These are phyloP conservation scores for Cladosporium colombiae DNA, from an alignment of 2,329 filamentous ascomycete species.

Conservation along the genomic window DNA sequence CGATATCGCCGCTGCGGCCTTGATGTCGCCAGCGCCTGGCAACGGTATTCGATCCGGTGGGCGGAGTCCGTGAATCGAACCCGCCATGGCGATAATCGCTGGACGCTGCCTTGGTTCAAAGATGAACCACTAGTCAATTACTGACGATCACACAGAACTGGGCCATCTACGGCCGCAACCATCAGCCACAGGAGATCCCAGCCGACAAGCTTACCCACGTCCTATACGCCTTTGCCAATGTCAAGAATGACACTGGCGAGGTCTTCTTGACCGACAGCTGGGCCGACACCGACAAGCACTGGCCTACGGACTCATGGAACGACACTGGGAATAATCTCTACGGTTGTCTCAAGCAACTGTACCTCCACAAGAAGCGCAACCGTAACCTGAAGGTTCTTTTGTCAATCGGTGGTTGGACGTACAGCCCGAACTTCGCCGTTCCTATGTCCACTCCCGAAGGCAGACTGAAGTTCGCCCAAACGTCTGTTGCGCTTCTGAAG, in stretches of 20 bases:
- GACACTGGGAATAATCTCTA: conserved; percentile 69
- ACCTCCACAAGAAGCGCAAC: conserved; percentile 71
- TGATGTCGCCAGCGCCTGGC: not conserved
- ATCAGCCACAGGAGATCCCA: conserved; percentile 77
- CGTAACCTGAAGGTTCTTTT: conserved; percentile 76
- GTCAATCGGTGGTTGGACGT: conserved; percentile 81
- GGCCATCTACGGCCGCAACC: conserved; percentile 69
- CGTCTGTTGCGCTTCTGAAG: conserved; percentile 72
- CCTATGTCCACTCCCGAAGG: conserved; percentile 64
- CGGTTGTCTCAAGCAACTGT: conserved; percentile 75
- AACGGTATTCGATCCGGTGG: conserved; percentile 52
- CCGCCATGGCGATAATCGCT: not conserved
- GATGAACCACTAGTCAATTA: not conserved
- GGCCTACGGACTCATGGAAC: conserved; percentile 65
- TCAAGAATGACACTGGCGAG: conserved; percentile 74
- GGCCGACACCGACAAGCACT: conserved; percentile 68
- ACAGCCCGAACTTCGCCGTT: conserved; percentile 72
- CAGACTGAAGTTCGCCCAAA: conserved; percentile 66
- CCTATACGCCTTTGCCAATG: conserved; percentile 86
- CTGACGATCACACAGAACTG: conserved; percentile 68
- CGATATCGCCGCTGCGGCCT: not conserved
- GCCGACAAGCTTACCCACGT: conserved; percentile 80
- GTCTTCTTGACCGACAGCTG: conserved; percentile 69
- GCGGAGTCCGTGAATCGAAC: not conserved
- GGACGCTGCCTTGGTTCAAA: not conserved